Base-by-base conservation (phyloP, 2,329 filamentous ascomycete genomes). In the Clonostachys byssicola region DNA sequence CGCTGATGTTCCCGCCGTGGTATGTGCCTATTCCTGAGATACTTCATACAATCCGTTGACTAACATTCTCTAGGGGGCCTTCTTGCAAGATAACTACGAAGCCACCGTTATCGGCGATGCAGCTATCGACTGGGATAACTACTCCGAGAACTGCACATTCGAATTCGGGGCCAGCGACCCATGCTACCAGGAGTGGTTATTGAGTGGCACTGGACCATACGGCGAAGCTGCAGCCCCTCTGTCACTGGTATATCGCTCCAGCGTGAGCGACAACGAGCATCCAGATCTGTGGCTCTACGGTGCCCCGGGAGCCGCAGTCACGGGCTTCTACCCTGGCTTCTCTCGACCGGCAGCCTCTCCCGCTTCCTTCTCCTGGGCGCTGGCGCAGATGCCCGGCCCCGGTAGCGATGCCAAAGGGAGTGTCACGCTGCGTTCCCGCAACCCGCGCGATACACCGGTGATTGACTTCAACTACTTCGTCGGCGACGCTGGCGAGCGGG, bases 381-480 rank as follows among this genome's bases (percentile, higher is more conserved):
- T 70, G 8, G 58, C 88, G 44, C 84, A 86, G 62, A 75, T 78
- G 0, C 81, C 84, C 56, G 75, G 78, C 0, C 73, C 81, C 0
- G 74, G 77, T 44, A 86, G 87, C 46, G 64, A 59, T 3, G 75
- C 74, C 7, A 74, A 73, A 7, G 85, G 85, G 13, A 77, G 72
- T 2, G 83, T 89, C 5, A 73, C 61, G 6, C 74, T 89, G 6
- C 68, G 68, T 10, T 81, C 78, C 0, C 62, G 73, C 0, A 75
- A 88, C 57, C 83, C 85, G 1, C 74, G 77, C 3, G 82, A 86
- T 45, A 67, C 72, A 3, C 85, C 85, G 0, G 60, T 74, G 6
- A 84, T 88, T 53, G 66, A 70, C 45, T 85, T 82, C 67, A 77
- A 80, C 59, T 47, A 44, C 41, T 47, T 47, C n/a, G 12, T 17